Conservation (phyloP, 257 asterid genomes). For the Jacaranda copaia region DNA sequence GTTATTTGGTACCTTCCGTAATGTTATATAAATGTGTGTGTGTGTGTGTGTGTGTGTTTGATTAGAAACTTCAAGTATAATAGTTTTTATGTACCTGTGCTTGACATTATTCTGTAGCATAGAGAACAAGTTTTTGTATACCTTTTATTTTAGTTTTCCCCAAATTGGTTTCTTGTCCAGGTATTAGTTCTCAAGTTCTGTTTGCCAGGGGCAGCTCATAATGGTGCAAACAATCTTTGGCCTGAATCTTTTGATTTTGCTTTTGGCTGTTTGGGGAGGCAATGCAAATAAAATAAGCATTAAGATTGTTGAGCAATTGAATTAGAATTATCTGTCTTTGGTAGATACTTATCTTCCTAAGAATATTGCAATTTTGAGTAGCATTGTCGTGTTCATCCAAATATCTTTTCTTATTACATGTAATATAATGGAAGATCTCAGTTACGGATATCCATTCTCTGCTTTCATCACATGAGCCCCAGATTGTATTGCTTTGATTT, state of each 20-base stretch:
- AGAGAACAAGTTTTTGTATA: background rate
- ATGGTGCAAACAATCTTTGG: conserved; percentile 4
- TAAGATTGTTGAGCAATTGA: background rate
- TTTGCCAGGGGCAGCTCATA: background rate
- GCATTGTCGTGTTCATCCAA: background rate
- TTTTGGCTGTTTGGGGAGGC: conserved; percentile 25
- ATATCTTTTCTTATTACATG: background rate
- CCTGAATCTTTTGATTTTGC: background rate
- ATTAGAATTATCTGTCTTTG: background rate
- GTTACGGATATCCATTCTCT: background rate
- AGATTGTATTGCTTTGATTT: background rate
- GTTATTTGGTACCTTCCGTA: conserved; percentile 23
- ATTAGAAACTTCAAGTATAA: background rate
- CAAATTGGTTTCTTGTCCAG: background rate
- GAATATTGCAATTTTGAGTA: conserved; percentile 17
- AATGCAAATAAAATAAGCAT: background rate
- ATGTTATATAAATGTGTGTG: background rate
- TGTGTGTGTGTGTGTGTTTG: background rate
- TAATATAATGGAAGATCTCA: background rate
- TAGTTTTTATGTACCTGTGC: background rate
- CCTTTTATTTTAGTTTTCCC: background rate
- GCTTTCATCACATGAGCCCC: background rate
- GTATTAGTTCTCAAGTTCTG: background rate
- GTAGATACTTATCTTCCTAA: background rate
- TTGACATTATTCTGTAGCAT: background rate